A percentile compares a stretch with the other conserved stretches of the same genome.
Evolutionary conservation across 2,329 filamentous ascomycete species (phyloP).

Genomic region (Verticillium nubilum): DNA sequence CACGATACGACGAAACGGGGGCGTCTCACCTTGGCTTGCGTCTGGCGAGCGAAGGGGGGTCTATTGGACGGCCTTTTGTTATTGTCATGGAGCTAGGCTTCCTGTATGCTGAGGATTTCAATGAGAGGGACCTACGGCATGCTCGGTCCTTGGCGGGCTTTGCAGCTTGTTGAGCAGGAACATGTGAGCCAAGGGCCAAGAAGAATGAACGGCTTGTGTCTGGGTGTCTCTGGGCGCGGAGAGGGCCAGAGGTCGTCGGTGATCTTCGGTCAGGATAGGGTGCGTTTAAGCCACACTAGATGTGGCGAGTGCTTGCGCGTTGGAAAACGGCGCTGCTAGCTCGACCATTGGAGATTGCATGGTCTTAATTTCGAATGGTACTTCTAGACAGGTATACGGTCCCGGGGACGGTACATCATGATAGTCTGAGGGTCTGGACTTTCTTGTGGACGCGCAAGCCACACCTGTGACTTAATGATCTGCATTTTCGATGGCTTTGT

Average conservation of each 20-base stretch:
- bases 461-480: not conserved
- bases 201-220: not conserved
- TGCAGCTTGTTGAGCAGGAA: not conserved
- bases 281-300: slow-evolving; percentile 1
- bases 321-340: not conserved
- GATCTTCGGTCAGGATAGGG: not conserved
- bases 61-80: not conserved
- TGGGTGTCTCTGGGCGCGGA: not conserved
- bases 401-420: not conserved
- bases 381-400: not conserved
- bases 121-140: not conserved
- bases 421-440: not conserved
- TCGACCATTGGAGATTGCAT: not conserved
- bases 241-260: not conserved
- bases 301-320: slow-evolving; percentile 13
- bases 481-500: not conserved
- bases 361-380: not conserved
- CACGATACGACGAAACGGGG: not conserved
- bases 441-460: not conserved
- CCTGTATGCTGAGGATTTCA: no score
- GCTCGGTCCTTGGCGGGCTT: not conserved
- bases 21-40: not conserved
- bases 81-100: no score
- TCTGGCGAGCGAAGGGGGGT: not conserved
- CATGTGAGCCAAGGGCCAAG: no score